Evolutionary conservation across 106 monocot genomes (phyloP).

Genomic region (Gastrodia elata): DNA sequence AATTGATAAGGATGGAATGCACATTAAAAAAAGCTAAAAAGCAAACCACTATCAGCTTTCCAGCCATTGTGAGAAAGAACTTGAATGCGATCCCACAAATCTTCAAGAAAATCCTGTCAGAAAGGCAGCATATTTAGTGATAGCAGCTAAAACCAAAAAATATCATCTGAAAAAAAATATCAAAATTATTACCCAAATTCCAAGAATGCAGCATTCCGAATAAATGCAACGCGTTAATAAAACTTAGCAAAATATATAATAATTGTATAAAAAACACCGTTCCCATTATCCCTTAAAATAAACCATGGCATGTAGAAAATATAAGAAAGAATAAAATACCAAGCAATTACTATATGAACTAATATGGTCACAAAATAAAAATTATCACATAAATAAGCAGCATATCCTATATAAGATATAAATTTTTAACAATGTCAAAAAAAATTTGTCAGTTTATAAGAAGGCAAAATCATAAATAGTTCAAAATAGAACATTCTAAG

Average conservation of each 20-base stretch:
- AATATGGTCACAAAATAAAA: neutral
- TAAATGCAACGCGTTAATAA: neutral
- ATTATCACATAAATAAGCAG: neutral
- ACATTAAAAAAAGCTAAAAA: conserved; percentile 2
- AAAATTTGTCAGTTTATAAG: neutral
- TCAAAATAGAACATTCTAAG: neutral
- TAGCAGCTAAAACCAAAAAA: conserved; percentile 1
- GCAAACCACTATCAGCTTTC: conserved; percentile 87
- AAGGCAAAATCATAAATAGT: neutral
- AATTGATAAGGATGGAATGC: neutral
- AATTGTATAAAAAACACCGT: neutral
- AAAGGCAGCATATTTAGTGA: neutral
- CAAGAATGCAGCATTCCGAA: neutral
- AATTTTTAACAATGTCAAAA: neutral
- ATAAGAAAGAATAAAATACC: neutral
- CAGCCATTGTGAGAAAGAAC: conserved; percentile 57
- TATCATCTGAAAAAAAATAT: neutral
- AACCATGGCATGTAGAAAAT: neutral
- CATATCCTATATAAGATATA: neutral
- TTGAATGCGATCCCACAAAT: conserved; percentile 79
- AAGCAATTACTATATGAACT: neutral
- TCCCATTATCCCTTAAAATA: neutral
- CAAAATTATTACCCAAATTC: neutral
- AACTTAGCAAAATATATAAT: neutral
- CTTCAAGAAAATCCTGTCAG: conserved; percentile 82